Percentiles rank a stretch among this genome's conserved stretches.
Conservation (phyloP, 106 monocot species). For the Acorus gramineus region DNA sequence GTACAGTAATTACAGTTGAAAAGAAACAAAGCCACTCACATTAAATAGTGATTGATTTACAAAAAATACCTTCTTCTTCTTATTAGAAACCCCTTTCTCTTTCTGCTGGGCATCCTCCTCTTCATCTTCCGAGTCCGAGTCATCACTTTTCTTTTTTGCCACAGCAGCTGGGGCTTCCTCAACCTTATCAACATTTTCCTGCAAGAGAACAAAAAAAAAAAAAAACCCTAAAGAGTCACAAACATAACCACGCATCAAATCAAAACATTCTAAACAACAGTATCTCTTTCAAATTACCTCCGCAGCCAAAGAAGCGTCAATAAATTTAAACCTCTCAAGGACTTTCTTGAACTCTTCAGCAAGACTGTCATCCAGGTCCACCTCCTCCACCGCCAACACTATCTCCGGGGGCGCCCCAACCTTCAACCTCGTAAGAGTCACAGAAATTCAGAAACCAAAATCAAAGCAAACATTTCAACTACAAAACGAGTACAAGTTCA, state of each 20-base stretch:
- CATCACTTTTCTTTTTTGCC: constrained; percentile 33
- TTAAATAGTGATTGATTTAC: not conserved
- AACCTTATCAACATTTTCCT: constrained; percentile 60
- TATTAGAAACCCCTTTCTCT: constrained; percentile 74
- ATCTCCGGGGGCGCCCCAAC: constrained; percentile 57
- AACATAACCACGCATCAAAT: not conserved
- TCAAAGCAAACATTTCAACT: too few species aligned
- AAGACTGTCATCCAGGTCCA: constrained; percentile 51
- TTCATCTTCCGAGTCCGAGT: constrained; percentile 86
- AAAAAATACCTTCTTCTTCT: constrained; percentile 85
- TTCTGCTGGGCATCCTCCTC: constrained; percentile 60
- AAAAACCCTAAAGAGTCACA: not conserved
- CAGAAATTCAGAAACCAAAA: not conserved
- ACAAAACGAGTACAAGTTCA: too few species aligned
- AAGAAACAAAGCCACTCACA: constrained; percentile 1
- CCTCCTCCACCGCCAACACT: constrained; percentile 87
- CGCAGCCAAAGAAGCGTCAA: constrained; percentile 27
- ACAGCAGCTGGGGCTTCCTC: constrained; percentile 38
- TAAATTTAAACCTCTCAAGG: constrained; percentile 75
- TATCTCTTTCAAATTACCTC: constrained; percentile 25
- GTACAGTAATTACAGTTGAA: not conserved
- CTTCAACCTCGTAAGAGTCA: constrained; percentile 8
- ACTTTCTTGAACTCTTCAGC: constrained; percentile 75
- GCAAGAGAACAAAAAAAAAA: constrained; percentile 4
- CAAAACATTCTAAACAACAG: not conserved